phyloP scores from a whole-genome alignment of 371 early-diverging fungal genomes.

The Fennellomyces sp. region DNA sequence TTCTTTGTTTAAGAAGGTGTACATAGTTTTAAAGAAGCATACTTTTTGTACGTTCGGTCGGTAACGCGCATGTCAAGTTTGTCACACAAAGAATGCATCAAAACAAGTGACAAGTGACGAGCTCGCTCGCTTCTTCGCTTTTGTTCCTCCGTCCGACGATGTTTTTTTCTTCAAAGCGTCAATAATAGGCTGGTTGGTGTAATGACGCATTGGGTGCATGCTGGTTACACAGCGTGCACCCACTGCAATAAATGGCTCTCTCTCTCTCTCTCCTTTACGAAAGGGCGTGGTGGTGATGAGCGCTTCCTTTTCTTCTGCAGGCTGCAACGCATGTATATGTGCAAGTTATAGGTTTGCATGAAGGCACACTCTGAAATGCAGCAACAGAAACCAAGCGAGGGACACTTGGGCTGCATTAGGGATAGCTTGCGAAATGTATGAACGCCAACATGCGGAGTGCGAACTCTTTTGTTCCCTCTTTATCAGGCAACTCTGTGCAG shows the following conservation, averaged over 20 bases:
- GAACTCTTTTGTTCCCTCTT: neutral
- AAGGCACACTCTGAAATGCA: no score
- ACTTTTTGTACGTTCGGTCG: neutral
- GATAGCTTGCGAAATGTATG: neutral
- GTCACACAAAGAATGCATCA: neutral
- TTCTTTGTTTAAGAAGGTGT: no score
- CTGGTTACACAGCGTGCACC: constrained; percentile 3
- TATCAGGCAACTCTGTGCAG: neutral
- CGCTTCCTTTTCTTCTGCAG: neutral
- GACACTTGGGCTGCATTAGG: no score
- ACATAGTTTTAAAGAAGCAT: no score
- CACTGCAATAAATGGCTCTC: neutral
- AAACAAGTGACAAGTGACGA: neutral
- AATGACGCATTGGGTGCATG: constrained; percentile 3
- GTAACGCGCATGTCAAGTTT: constrained; percentile 7
- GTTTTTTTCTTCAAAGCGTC: neutral
- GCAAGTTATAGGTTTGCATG: neutral
- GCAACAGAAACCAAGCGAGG: no score
- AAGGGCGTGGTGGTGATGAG: neutral
- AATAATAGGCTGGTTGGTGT: neutral
- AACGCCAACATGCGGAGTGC: neutral
- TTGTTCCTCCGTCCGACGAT: neutral
- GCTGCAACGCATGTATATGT: neutral
- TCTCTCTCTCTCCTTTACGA: neutral
- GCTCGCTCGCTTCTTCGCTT: neutral